These are phyloP conservation scores for Karstenula rhodostoma DNA, from an alignment of 2,329 filamentous ascomycete genomes.

Conservation along the genomic window DNA sequence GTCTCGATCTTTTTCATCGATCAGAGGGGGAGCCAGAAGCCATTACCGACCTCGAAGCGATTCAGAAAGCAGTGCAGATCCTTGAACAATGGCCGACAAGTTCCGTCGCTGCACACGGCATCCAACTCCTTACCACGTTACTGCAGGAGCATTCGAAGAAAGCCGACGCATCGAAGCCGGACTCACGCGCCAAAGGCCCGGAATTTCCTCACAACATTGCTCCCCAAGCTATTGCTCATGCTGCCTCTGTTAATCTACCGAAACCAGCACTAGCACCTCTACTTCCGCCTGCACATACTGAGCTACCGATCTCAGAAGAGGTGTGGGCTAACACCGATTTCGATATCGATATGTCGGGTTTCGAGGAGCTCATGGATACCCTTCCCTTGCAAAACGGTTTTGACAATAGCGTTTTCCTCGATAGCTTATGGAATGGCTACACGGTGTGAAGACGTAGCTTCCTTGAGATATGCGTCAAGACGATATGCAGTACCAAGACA, in stretches of 20 bases:
- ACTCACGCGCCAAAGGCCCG: conserved; percentile 12
- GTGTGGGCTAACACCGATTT: conserved; percentile 26
- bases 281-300: conserved; percentile 5
- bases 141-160: conserved; percentile 40
- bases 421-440: conserved; percentile 20
- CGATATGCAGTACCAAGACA: too few species aligned
- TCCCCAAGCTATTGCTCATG: conserved; percentile 21
- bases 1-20: conserved; percentile 41
- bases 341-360: conserved; percentile 37
- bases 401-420: conserved; percentile 35
- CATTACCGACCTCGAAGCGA: conserved; percentile 34
- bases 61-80: conserved; percentile 43
- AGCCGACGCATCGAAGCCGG: conserved; percentile 21
- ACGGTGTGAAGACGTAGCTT: not conserved
- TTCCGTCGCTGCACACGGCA: conserved; percentile 50
- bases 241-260: conserved; percentile 10
- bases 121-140: conserved; percentile 48
- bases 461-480: not conserved
- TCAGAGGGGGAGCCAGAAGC: conserved; percentile 31
- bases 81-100: conserved; percentile 48
- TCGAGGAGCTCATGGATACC: conserved; percentile 36
- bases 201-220: conserved; percentile 21
- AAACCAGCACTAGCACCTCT: not conserved
- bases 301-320: conserved; percentile 22
- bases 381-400: conserved; percentile 33